Percentiles rank a stretch among this genome's conserved stretches.
Evolutionary conservation across 2,329 filamentous ascomycete species (phyloP).

Genomic region (Drechslerella stenobrocha): DNA sequence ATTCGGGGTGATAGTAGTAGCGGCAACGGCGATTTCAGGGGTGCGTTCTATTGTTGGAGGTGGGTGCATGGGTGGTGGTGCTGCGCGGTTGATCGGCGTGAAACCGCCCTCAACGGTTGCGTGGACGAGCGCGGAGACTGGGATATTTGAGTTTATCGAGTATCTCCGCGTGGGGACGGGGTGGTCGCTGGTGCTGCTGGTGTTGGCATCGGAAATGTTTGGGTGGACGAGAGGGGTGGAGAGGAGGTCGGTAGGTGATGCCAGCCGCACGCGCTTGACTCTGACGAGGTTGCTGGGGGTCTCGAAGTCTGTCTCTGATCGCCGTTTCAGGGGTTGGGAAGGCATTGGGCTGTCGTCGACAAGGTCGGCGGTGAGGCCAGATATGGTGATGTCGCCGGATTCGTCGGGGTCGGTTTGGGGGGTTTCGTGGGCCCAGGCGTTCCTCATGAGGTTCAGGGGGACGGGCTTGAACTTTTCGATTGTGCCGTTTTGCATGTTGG

Average conservation of each 20-base stretch:
- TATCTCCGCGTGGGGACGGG: not conserved
- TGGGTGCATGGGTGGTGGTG: not conserved
- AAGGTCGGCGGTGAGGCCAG: not conserved
- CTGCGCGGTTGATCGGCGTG: not conserved
- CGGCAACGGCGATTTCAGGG: not conserved
- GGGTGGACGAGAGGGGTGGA: too few species aligned
- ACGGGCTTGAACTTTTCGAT: slow-evolving; percentile 32
- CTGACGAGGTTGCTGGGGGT: slow-evolving; percentile 1
- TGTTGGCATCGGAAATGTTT: not conserved
- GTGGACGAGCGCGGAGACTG: not conserved
- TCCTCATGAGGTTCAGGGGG: slow-evolving; percentile 24
- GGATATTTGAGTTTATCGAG: not conserved
- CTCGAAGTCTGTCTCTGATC: not conserved
- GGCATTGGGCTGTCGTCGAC: not conserved
- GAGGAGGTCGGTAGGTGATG: not conserved
- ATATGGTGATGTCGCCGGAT: not conserved
- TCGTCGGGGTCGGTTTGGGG: not conserved
- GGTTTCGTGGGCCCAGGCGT: slow-evolving; percentile 16
- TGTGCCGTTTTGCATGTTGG: slow-evolving; percentile 17
- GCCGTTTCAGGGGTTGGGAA: not conserved
- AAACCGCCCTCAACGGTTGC: not conserved
- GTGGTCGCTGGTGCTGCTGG: not conserved
- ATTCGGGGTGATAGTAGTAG: not conserved
- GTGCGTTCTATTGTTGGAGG: not conserved
- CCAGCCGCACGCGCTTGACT: not conserved